phyloP scores from a whole-genome alignment of 768 basidiomycete genomes.

The Suillus lakei region DNA sequence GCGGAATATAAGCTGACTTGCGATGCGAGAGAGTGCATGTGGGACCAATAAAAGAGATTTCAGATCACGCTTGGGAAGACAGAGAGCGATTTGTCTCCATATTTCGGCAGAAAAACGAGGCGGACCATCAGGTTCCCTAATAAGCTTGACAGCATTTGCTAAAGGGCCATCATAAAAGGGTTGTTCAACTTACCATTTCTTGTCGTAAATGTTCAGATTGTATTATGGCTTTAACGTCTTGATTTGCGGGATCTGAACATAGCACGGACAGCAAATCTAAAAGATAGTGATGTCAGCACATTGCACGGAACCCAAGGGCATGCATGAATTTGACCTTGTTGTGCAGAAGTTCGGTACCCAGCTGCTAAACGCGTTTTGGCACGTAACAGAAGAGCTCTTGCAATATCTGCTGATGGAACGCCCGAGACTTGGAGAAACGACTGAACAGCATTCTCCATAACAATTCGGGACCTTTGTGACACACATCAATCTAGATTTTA shows the following conservation, averaged over 20 bases:
- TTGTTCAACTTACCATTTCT: constrained; percentile 52
- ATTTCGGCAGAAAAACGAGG: constrained; percentile 66
- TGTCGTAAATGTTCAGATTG: constrained; percentile 54
- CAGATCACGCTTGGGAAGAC: constrained; percentile 66
- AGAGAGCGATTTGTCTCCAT: constrained; percentile 71
- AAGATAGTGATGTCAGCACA: not conserved
- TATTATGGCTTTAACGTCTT: constrained; percentile 67
- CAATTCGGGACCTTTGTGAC: constrained; percentile 51
- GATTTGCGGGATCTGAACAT: constrained; percentile 66
- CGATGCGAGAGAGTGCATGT: constrained; percentile 68
- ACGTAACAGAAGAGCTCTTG: constrained; percentile 66
- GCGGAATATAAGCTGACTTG: constrained; percentile 64
- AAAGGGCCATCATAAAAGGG: constrained; percentile 8
- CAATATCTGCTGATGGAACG: constrained; percentile 52
- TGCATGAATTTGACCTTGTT: constrained; percentile 53
- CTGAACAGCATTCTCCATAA: constrained; percentile 77
- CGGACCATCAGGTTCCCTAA: constrained; percentile 41
- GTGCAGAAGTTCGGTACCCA: constrained; percentile 63
- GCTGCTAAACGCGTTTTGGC: constrained; percentile 68
- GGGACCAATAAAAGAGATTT: constrained; percentile 67
- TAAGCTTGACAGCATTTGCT: constrained; percentile 23
- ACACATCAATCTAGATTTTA: constrained; percentile 4
- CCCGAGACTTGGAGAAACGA: constrained; percentile 66
- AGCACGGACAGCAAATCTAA: constrained; percentile 72
- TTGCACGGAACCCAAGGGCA: not conserved